Conservation (phyloP, 1,284 basidiomycete species). For the Boletus semigastroideus region DNA sequence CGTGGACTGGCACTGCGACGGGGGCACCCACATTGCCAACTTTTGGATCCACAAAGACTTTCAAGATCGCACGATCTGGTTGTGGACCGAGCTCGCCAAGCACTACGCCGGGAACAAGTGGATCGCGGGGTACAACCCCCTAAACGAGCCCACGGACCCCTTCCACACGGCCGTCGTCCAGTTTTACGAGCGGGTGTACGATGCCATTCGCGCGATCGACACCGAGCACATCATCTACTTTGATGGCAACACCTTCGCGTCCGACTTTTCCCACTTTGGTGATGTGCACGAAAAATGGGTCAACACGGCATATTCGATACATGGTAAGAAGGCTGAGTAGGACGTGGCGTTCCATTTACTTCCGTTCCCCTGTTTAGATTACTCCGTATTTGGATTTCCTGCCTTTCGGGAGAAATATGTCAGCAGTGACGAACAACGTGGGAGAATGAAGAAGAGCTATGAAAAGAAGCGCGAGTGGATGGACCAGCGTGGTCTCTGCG, state of each 20-base stretch:
- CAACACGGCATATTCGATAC: conserved; percentile 74
- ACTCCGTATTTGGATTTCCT: conserved; percentile 67
- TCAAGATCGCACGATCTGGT: conserved; percentile 67
- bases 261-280: conserved; percentile 72
- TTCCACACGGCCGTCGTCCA: conserved; percentile 48
- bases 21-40: conserved; percentile 52
- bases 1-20: conserved; percentile 54
- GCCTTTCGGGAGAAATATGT: conserved; percentile 57
- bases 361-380: conserved; percentile 18
- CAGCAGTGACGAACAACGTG: conserved; percentile 52
- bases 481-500: conserved; percentile 60
- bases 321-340: conserved; percentile 43
- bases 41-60: conserved; percentile 80
- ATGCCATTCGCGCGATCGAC: conserved; percentile 68
- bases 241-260: conserved; percentile 74
- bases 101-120: conserved; percentile 68
- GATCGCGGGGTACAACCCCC: conserved; percentile 71
- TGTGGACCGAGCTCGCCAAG: conserved; percentile 67
- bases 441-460: conserved; percentile 52
- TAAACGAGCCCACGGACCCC: conserved; percentile 76
- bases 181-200: conserved; percentile 64
- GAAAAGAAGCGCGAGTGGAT: conserved; percentile 70
- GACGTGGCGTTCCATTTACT: not conserved
- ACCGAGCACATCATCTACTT: conserved; percentile 63
- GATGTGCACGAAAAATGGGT: conserved; percentile 53